These are phyloP conservation scores for Chlorophyllum brunneum DNA, from an alignment of 768 basidiomycete species.

Conservation along the genomic window DNA sequence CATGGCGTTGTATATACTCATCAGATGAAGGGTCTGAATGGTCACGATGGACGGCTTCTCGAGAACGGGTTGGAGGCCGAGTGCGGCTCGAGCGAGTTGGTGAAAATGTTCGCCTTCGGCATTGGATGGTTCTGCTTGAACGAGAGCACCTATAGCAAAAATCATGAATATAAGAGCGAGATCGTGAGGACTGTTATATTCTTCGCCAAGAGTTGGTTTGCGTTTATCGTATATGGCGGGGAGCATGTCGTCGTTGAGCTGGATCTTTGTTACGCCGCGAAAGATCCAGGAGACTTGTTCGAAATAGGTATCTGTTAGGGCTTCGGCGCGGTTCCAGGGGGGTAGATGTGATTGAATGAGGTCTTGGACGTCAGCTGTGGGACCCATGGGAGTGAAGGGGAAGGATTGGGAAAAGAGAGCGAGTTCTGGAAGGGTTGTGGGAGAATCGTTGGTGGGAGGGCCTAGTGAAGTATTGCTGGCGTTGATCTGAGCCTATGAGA, in stretches of 20 bases:
- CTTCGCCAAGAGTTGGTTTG: slow-evolving; percentile 35
- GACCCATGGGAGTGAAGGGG: slow-evolving; percentile 60
- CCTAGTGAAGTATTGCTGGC: slow-evolving; percentile 15
- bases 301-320: slow-evolving; percentile 61
- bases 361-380: slow-evolving; percentile 39
- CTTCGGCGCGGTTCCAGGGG: slow-evolving; percentile 43
- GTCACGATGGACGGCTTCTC: slow-evolving; percentile 71
- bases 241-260: slow-evolving; percentile 64
- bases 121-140: slow-evolving; percentile 26
- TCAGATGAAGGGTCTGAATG: slow-evolving; percentile 63
- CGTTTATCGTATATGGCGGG: slow-evolving; percentile 56
- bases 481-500: slow-evolving; percentile 14
- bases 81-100: slow-evolving; percentile 59
- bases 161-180: slow-evolving; percentile 51
- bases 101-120: slow-evolving; percentile 58
- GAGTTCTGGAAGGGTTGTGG: slow-evolving; percentile 24
- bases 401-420: slow-evolving; percentile 56
- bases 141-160: slow-evolving; percentile 53
- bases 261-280: slow-evolving; percentile 56
- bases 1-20: slow-evolving; percentile 71
- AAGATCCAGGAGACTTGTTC: slow-evolving; percentile 60
- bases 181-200: slow-evolving; percentile 42
- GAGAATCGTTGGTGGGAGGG: slow-evolving; percentile 22
- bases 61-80: slow-evolving; percentile 64
- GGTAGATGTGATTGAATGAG: slow-evolving; percentile 56